Evolutionary conservation across 2,329 filamentous ascomycete genomes (phyloP).

Genomic region (Aspergillus pseudoterreus): DNA sequence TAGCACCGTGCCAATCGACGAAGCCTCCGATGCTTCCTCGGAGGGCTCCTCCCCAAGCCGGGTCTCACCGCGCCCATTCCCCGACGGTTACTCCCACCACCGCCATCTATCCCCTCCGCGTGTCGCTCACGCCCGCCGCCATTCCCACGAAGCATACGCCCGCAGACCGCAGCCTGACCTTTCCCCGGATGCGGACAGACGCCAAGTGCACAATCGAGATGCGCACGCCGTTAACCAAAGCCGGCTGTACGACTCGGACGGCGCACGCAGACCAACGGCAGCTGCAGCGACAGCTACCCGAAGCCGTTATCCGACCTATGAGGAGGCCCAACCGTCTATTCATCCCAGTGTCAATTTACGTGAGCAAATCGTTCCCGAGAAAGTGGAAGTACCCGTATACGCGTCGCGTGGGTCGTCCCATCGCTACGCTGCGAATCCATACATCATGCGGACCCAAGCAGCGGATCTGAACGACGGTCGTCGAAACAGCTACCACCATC

Average conservation of each 20-base stretch:
- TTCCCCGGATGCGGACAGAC: slow-evolving; percentile 20
- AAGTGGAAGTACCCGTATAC: no score
- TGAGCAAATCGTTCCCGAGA: no score
- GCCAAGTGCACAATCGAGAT: slow-evolving; percentile 10
- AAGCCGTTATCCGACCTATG: no score
- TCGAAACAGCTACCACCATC: background rate
- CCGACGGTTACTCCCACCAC: slow-evolving; percentile 8
- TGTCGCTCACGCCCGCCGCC: slow-evolving; percentile 25
- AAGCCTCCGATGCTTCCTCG: slow-evolving; percentile 26
- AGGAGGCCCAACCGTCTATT: no score
- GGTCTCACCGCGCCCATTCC: slow-evolving; percentile 11
- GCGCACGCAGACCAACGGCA: slow-evolving; percentile 6
- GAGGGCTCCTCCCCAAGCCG: slow-evolving; percentile 15
- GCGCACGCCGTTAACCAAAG: slow-evolving; percentile 4
- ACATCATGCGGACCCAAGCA: background rate
- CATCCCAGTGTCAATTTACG: no score
- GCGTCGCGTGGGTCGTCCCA: background rate
- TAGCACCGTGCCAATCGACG: slow-evolving; percentile 16
- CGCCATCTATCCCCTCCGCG: slow-evolving; percentile 26
- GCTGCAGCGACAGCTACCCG: no score
- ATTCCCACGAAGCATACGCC: slow-evolving; percentile 36
- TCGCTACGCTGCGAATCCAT: background rate
- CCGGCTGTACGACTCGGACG: slow-evolving; percentile 18
- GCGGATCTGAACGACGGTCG: background rate
- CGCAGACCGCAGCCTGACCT: slow-evolving; percentile 26